Evolutionary conservation across 2,329 filamentous ascomycete genomes (phyloP), one percentile per base, ranked within the genome.

Genomic region (Colletotrichum cuscutae): DNA sequence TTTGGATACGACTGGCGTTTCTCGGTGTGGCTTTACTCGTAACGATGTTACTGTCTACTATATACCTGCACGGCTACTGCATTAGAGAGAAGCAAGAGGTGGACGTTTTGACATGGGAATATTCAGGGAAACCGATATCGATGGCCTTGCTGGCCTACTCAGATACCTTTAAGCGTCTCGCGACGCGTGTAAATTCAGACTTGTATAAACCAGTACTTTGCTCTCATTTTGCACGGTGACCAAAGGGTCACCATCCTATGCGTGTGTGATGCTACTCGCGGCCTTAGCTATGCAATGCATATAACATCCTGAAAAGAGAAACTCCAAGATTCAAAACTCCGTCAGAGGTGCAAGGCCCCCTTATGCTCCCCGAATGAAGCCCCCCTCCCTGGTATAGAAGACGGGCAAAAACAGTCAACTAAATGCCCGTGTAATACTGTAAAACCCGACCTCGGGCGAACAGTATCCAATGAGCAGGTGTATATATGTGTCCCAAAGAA

Each of bases 401-500:
- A 53, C 28, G 35, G 35, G 30, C 4, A 9, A 42, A 53, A 52
- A 52, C 8, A 37, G 19, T 22, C 22, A 37, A 52, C 30, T 49
- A 71, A 26, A 54, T 65, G 65, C 42, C 42, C 32, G 32, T 61
- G 59, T 19, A 49, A 32, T 35, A 26, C 22, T 13, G 46, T n/a
- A 28, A 12, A 69, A 22, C 65, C 54, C 37, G 13, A 42, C 35
- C 28, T 35, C 32, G 57, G 28, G 32, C 42, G 54, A 56, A 46
- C 35, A 53, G 53, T n/a, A 53, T 65, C 65, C 30, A 35, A 9
- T 32, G 57, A 52, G 70, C 70, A 56, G 53, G n/a, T 49, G 42
- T 69, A 60, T 71, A 58, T 71, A 71, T 30, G 69, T 52, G 53
- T 62, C 62, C n/a, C 30, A 54, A 60, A 63, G 60, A 32, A 66